Percentiles rank a stretch among this genome's conserved stretches.
Evolutionary conservation across 2,329 filamentous ascomycete species (phyloP).

Genomic region (Aspergillus luchuensis): DNA sequence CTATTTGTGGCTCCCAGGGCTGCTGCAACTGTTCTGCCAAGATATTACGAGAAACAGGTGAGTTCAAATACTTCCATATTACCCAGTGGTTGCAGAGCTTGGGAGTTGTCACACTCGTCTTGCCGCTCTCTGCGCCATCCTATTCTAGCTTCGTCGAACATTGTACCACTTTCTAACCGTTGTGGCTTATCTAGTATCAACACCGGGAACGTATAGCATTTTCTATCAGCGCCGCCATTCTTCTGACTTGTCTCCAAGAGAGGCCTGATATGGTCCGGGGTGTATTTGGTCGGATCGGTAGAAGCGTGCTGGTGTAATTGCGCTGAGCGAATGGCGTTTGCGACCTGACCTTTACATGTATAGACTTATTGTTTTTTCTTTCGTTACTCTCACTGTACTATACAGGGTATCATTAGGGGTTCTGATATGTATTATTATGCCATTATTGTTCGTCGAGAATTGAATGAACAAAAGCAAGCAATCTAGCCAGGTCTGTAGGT

Average conservation of each 20-base stretch:
- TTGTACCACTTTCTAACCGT: constrained; percentile 23
- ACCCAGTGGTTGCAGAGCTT: constrained; percentile 13
- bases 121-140: constrained; percentile 10
- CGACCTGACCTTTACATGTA: neutral
- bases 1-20: constrained; percentile 81
- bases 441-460: neutral
- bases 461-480: neutral
- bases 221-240: constrained; percentile 66
- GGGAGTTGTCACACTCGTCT: constrained; percentile 25
- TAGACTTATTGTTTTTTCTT: constrained; percentile 7
- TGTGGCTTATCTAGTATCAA: constrained; percentile 53
- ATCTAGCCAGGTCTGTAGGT: neutral
- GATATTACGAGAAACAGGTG: constrained; percentile 62
- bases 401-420: neutral
- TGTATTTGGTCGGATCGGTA: constrained; percentile 62
- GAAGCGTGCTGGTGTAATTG: constrained; percentile 29
- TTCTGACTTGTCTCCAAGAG: constrained; percentile 69
- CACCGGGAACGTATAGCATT: constrained; percentile 69
- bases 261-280: constrained; percentile 66
- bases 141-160: constrained; percentile 11
- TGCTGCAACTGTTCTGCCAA: constrained; percentile 71
- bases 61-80: constrained; percentile 14
- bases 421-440: neutral
- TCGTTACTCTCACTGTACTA: neutral
- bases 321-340: neutral